A percentile compares a stretch with the other conserved stretches of the same genome.
These are phyloP conservation scores for Lasiodiplodia hormozganensis DNA, from an alignment of 2,329 filamentous ascomycete genomes.

Conservation along the genomic window DNA sequence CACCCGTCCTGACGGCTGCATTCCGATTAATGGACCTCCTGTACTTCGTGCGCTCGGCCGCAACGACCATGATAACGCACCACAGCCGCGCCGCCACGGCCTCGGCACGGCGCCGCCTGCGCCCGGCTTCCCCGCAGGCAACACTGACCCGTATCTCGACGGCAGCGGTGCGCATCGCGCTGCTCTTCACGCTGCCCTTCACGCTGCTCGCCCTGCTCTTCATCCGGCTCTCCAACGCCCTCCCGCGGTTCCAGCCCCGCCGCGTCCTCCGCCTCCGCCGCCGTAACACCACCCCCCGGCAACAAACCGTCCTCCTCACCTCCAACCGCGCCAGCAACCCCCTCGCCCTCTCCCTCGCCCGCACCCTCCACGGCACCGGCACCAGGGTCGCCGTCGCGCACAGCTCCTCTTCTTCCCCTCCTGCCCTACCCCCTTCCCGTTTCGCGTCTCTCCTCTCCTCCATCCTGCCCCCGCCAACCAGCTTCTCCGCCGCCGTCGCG, in stretches of 20 bases:
- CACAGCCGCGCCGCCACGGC: conserved; percentile 6
- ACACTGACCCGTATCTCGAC: background rate
- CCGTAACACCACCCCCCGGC: conserved; percentile 88
- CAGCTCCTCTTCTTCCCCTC: background rate
- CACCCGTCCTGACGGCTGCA: background rate
- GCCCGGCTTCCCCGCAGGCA: background rate
- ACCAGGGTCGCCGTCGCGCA: background rate
- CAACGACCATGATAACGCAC: background rate
- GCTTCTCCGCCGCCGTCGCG: conserved; percentile 11
- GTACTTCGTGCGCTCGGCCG: background rate
- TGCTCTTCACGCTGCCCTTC: conserved; percentile 21
- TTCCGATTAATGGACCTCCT: conserved; percentile 1
- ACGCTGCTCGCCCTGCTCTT: conserved; percentile 36
- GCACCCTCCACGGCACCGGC: conserved; percentile 12
- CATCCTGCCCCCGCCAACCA: background rate
- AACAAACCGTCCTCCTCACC: conserved; percentile 69
- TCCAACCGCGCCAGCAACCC: conserved; percentile 66
- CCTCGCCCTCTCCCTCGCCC: conserved; percentile 2
- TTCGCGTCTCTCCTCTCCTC: background rate
- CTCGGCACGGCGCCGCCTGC: background rate
- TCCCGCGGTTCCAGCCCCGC: conserved; percentile 65
- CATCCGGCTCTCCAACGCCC: conserved; percentile 74
- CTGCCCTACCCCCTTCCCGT: background rate
- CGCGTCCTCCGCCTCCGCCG: conserved; percentile 62
- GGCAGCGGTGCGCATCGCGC: background rate